A percentile compares a stretch with the other conserved stretches of the same genome.
These are phyloP conservation scores for Cystofilobasidium macerans DNA, from an alignment of 768 basidiomycete species.

Conservation along the genomic window DNA sequence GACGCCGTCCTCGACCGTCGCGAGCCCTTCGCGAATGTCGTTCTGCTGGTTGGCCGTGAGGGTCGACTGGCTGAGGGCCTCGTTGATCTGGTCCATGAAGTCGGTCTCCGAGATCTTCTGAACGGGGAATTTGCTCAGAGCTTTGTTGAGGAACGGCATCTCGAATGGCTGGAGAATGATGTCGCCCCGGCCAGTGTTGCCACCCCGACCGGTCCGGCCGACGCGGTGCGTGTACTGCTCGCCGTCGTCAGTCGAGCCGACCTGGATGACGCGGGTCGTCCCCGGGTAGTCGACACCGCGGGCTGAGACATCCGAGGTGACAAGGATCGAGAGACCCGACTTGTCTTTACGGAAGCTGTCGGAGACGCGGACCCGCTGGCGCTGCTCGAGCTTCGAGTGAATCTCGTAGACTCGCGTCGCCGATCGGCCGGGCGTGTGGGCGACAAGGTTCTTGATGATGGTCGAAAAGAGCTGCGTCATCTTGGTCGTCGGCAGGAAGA, in stretches of 20 bases:
- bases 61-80: constrained; percentile 42
- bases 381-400: constrained; percentile 63
- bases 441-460: constrained; percentile 48
- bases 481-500: constrained; percentile 79
- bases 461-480: constrained; percentile 64
- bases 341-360: constrained; percentile 51
- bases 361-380: constrained; percentile 49
- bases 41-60: constrained; percentile 5
- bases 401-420: constrained; percentile 60
- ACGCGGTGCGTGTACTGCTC: constrained; percentile 79
- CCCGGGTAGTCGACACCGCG: constrained; percentile 81
- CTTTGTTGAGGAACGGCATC: constrained; percentile 51
- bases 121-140: constrained; percentile 59
- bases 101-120: constrained; percentile 49
- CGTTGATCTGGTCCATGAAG: constrained; percentile 43
- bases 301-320: constrained; percentile 81
- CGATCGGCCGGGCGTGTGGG: constrained; percentile 35
- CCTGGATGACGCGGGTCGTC: constrained; percentile 79
- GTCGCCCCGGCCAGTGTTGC: constrained; percentile 58
- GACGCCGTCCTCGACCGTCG: constrained; percentile 33
- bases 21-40: constrained; percentile 19
- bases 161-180: constrained; percentile 73
- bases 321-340: constrained; percentile 51
- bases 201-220: constrained; percentile 68
- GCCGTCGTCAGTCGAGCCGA: constrained; percentile 60